A percentile compares a stretch with the other conserved stretches of the same genome.
phyloP scores from a whole-genome alignment of 1,139 yeast genomes.

The Magnusiomyces starmeri region DNA sequence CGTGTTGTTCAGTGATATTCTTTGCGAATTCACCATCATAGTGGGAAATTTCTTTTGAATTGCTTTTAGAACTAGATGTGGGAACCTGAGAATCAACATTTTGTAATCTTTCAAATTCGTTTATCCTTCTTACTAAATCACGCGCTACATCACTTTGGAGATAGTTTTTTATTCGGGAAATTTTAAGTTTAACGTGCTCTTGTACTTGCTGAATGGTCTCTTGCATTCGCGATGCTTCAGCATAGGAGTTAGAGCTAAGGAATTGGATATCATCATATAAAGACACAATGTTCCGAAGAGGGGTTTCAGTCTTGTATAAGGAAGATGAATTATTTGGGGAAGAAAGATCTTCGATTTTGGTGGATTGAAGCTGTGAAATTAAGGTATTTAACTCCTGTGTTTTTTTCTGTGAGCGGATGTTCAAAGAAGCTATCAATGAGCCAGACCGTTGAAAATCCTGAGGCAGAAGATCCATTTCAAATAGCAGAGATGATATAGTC shows the following conservation, averaged over 20 bases:
- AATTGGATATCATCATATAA: neutral
- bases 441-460: neutral
- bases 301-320: too few relatives aligned
- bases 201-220: neutral
- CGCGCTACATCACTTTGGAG: constrained; percentile 1
- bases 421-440: neutral
- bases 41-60: too few relatives aligned
- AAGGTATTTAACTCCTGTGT: neutral
- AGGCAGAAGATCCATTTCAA: neutral
- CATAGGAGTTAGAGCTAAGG: constrained; percentile 1
- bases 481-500: neutral
- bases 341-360: too few relatives aligned
- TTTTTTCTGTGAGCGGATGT: neutral
- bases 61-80: too few relatives aligned
- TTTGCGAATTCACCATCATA: too few relatives aligned
- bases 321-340: too few relatives aligned
- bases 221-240: neutral
- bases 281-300: neutral
- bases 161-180: neutral
- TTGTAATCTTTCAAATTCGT: neutral
- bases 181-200: neutral
- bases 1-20: too few relatives aligned
- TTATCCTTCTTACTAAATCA: neutral
- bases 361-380: constrained; percentile 1
- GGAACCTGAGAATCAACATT: too few relatives aligned